phyloP scores from a whole-genome alignment of 1,139 yeast species.

The Blastobotrys ciferrii region DNA sequence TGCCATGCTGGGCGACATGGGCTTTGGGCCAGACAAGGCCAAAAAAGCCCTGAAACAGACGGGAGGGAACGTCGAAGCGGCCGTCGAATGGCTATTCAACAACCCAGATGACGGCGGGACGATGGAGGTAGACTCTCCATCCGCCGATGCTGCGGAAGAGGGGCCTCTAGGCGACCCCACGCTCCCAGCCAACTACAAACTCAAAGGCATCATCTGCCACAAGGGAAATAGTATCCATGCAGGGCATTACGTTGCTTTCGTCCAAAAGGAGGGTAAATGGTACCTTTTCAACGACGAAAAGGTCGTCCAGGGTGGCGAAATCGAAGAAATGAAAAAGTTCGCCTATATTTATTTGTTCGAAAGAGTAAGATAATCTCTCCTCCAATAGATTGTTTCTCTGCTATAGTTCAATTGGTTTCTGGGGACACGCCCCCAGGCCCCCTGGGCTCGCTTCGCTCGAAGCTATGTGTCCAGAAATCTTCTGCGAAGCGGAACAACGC shows the following conservation, averaged over 20 bases:
- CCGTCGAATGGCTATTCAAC: conserved; percentile 86
- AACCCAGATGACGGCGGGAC: conserved; percentile 69
- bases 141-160: conserved; percentile 27
- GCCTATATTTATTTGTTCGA: conserved; percentile 45
- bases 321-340: conserved; percentile 57
- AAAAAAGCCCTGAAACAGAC: conserved; percentile 64
- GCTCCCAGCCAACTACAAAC: conserved; percentile 44
- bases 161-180: conserved; percentile 27
- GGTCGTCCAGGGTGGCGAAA: conserved; percentile 69
- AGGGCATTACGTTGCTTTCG: conserved; percentile 91
- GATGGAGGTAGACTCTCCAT: conserved; percentile 25
- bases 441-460: too few relatives aligned
- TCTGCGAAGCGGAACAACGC: too few relatives aligned
- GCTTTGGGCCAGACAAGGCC: conserved; percentile 63
- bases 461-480: too few relatives aligned
- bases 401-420: too few relatives aligned
- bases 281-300: conserved; percentile 91
- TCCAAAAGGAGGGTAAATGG: conserved; percentile 59
- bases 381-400: background rate
- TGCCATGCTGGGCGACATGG: conserved; percentile 66
- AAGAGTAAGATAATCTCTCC: conserved; percentile 21
- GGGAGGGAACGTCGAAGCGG: conserved; percentile 61
- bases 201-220: conserved; percentile 82
- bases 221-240: conserved; percentile 93
- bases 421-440: too few relatives aligned